Evolutionary conservation across 768 basidiomycete species (phyloP).

Genomic region (Aureoboletus auriporus): DNA sequence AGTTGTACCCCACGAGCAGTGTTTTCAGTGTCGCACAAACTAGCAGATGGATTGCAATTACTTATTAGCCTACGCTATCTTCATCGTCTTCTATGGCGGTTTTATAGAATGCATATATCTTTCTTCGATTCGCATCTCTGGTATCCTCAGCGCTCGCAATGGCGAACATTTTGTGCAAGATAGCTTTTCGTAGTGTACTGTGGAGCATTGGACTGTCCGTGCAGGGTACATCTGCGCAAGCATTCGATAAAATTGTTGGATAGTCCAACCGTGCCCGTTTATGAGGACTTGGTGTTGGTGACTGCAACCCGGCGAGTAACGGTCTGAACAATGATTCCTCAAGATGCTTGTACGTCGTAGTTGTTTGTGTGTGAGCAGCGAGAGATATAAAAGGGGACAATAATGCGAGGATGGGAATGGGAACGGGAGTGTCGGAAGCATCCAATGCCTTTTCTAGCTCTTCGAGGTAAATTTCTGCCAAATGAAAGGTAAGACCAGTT

Average conservation of each 20-base stretch:
- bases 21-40: neutral
- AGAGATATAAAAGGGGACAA: conserved; percentile 69
- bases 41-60: conserved; percentile 4
- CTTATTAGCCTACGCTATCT: conserved; percentile 17
- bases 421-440: conserved; percentile 23
- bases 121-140: conserved; percentile 74
- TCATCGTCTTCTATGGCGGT: conserved; percentile 48
- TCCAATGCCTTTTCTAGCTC: conserved; percentile 74
- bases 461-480: conserved; percentile 85
- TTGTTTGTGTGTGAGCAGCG: conserved; percentile 62
- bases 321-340: conserved; percentile 67
- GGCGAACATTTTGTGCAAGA: conserved; percentile 67
- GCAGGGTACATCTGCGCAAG: conserved; percentile 43
- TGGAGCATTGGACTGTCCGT: conserved; percentile 36
- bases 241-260: conserved; percentile 45
- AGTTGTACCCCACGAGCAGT: neutral
- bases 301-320: conserved; percentile 51
- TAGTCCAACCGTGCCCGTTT: conserved; percentile 42
- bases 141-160: conserved; percentile 72
- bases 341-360: conserved; percentile 68
- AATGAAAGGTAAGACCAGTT: conserved; percentile 73
- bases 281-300: conserved; percentile 41
- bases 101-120: conserved; percentile 81
- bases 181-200: conserved; percentile 42
- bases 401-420: conserved; percentile 51